Evolutionary conservation across 164 flowering plant genomes (phyloP), one percentile per base, ranked within the genome.

Genomic region (Pachysandra terminalis): DNA sequence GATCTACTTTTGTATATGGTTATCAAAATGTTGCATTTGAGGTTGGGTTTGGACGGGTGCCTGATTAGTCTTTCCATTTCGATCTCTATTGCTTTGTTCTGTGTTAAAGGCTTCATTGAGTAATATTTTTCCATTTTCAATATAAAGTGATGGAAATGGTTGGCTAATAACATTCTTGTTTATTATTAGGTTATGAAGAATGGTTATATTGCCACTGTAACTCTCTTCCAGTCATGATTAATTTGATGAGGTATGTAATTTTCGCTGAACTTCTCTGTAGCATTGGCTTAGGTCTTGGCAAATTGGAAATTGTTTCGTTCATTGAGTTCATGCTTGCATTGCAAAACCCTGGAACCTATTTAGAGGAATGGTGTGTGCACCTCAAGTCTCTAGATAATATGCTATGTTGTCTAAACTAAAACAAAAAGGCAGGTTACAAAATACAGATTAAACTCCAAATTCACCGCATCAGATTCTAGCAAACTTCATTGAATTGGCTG

Each of bases 1-100:
- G 98, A 69, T 87, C 96, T 26, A 92, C 98, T 49, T 85, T 89
- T 74, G 98, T 95, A 21, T 92, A 95, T 80, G 98, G 97, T 9
- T 95, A 90, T 77, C 98, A 83, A 60, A 91, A 92, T 82, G 74
- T 86, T 75, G 97, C 98, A 35, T 89, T 95, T 68, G 98, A 95
- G 96, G 98, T 95, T 72, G 75, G 79, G 59, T 74, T 32, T 65
- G 37, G 35, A 24, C 65, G 21, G 61, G 22, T 37, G 19, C 35
- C 1, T 12, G 5, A 59, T 65, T 51, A 22, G 25, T 32, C 27
- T 59, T 65, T 14, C 32, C n/a, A 51, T 60, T 19, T n/a, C 15
- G 13, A 19, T 23, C 23, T 27, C 26, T 48, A n/a, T 21, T 57
- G 19, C 13, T 59, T 3, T 58, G n/a, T 16, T 5, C 25, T 26